Percentiles rank a stretch among this genome's conserved stretches.
Evolutionary conservation across 768 basidiomycete species (phyloP).

Genomic region (Hygrophorus pudorinus): DNA sequence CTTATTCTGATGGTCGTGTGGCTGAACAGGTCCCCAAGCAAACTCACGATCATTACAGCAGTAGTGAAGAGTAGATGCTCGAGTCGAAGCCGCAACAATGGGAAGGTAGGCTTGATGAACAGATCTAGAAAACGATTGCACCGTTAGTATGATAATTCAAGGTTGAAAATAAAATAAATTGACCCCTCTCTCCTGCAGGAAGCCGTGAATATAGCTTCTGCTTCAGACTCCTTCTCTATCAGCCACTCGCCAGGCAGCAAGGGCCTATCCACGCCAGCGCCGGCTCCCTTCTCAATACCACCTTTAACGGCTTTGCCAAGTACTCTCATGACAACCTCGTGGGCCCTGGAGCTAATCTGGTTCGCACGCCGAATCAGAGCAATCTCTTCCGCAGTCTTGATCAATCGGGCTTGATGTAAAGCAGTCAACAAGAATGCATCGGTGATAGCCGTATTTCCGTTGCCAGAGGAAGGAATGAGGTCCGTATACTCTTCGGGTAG

Average conservation of each 20-base stretch:
- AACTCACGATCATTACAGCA: slow-evolving; percentile 88
- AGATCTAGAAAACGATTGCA: slow-evolving; percentile 36
- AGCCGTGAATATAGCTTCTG: slow-evolving; percentile 89
- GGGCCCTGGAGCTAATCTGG: slow-evolving; percentile 79
- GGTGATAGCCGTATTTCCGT: slow-evolving; percentile 30
- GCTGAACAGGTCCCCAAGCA: slow-evolving; percentile 67
- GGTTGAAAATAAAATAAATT: slow-evolving; percentile 15
- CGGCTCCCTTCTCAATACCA: slow-evolving; percentile 35
- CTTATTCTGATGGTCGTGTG: slow-evolving; percentile 45
- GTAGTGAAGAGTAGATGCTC: slow-evolving; percentile 89
- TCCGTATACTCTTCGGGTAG: slow-evolving; percentile 34
- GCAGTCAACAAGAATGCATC: slow-evolving; percentile 64
- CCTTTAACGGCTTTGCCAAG: slow-evolving; percentile 65
- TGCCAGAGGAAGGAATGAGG: slow-evolving; percentile 22
- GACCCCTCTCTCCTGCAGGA: slow-evolving; percentile 84
- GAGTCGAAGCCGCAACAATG: slow-evolving; percentile 79
- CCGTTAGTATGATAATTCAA: neutral
- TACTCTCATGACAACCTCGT: slow-evolving; percentile 87
- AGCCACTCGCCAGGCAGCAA: slow-evolving; percentile 75
- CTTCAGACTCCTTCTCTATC: slow-evolving; percentile 88
- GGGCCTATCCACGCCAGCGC: slow-evolving; percentile 36
- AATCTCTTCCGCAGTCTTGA: slow-evolving; percentile 70
- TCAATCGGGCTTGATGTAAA: slow-evolving; percentile 71
- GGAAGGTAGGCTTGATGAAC: slow-evolving; percentile 86
- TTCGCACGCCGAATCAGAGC: slow-evolving; percentile 70